phyloP scores from a whole-genome alignment of 2,329 filamentous ascomycete genomes.

The Whalleya microplaca region DNA sequence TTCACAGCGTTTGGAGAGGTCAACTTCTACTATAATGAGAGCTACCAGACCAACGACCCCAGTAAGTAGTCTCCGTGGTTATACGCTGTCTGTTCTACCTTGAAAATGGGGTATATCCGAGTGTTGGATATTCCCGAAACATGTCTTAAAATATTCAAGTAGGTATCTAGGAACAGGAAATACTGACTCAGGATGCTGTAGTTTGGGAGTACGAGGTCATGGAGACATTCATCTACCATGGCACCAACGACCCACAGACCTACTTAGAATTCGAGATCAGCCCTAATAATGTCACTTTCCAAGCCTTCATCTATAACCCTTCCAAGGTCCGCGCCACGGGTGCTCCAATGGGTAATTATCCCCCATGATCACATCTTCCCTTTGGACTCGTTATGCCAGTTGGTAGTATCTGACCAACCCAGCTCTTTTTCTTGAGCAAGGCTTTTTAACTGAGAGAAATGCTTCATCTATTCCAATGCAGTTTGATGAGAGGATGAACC shows the following conservation, averaged over 20 bases:
- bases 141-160: too few relatives aligned
- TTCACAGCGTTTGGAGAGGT: constrained; percentile 52
- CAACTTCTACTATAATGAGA: constrained; percentile 50
- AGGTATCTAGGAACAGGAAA: too few relatives aligned
- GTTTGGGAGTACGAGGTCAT: constrained; percentile 55
- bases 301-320: constrained; percentile 56
- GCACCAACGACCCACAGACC: constrained; percentile 49
- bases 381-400: too few relatives aligned
- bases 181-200: too few relatives aligned
- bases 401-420: too few relatives aligned
- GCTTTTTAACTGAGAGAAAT: too few relatives aligned
- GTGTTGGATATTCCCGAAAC: too few relatives aligned
- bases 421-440: too few relatives aligned
- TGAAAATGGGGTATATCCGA: too few relatives aligned
- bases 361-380: background rate
- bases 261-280: constrained; percentile 57
- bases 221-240: constrained; percentile 53
- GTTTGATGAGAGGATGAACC: background rate
- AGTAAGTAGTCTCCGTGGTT: constrained; percentile 12
- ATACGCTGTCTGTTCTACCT: too few relatives aligned
- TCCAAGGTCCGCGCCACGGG: constrained; percentile 47
- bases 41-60: constrained; percentile 48
- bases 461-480: too few relatives aligned
- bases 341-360: constrained; percentile 39
- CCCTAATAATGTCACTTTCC: constrained; percentile 56